A percentile compares a stretch with the other conserved stretches of the same genome.
Conservation (phyloP, 805 yeast species). For the Metschnikowia cerradonensis region DNA sequence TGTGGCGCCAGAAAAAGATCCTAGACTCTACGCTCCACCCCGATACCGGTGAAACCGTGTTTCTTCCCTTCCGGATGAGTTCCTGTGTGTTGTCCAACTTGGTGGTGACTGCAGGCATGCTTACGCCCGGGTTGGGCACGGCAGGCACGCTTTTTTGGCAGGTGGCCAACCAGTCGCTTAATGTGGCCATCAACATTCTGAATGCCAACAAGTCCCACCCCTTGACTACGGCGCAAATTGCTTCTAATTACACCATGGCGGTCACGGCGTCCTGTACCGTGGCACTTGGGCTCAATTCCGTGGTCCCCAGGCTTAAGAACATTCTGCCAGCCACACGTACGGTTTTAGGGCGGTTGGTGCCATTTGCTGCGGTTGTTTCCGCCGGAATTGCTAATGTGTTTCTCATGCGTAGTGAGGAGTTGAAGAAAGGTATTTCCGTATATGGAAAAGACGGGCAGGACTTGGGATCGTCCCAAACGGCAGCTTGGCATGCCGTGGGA, state of each 20-base stretch:
- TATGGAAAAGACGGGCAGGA: constrained; percentile 61
- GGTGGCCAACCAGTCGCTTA: constrained; percentile 92
- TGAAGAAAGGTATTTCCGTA: constrained; percentile 76
- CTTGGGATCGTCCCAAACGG: constrained; percentile 67
- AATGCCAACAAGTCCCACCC: constrained; percentile 96
- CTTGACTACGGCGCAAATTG: constrained; percentile 69
- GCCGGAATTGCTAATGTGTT: constrained; percentile 97
- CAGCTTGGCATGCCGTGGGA: constrained; percentile 91
- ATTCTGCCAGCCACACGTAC: constrained; percentile 67
- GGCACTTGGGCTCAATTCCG: constrained; percentile 85
- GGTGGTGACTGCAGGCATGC: constrained; percentile 96
- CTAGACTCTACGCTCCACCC: constrained; percentile 94
- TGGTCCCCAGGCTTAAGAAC: constrained; percentile 79
- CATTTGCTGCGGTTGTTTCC: constrained; percentile 97
- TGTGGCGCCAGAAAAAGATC: constrained; percentile 85
- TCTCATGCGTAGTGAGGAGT: constrained; percentile 93
- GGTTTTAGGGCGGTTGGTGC: constrained; percentile 81
- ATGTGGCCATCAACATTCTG: constrained; percentile 95
- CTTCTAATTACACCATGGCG: constrained; percentile 78
- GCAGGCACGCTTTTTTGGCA: constrained; percentile 97
- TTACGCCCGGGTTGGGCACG: constrained; percentile 88
- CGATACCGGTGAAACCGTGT: constrained; percentile 90
- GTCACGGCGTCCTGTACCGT: constrained; percentile 94
- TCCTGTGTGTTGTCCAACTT: constrained; percentile 89
- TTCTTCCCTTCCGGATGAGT: constrained; percentile 95